Percentiles rank a stretch among this genome's conserved stretches.
Conservation (phyloP, 202 grass and related monocot species). For the Schoenoplectus triqueter region DNA sequence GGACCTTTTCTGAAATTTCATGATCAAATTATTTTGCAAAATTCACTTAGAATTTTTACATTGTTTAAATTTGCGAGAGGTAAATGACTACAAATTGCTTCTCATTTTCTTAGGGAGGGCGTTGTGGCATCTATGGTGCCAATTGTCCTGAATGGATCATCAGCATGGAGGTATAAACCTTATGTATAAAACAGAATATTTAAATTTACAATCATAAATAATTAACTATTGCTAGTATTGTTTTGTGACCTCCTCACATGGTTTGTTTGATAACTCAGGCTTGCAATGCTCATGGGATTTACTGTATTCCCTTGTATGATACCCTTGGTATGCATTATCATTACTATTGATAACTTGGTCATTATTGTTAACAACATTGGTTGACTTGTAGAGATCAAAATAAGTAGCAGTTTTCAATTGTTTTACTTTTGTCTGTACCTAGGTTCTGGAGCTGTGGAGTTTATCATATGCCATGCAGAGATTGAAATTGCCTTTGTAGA, state of each 20-base stretch:
- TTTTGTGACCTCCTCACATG: not conserved
- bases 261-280: slow-evolving; percentile 54
- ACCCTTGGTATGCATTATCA: slow-evolving; percentile 74
- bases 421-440: slow-evolving; percentile 39
- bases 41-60: not conserved
- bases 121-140: slow-evolving; percentile 88
- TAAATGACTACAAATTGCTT: not conserved
- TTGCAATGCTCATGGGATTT: slow-evolving; percentile 93
- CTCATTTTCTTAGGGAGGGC: slow-evolving; percentile 55
- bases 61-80: not conserved
- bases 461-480: slow-evolving; percentile 94
- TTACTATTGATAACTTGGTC: slow-evolving; percentile 42
- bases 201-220: slow-evolving; percentile 11
- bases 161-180: slow-evolving; percentile 73
- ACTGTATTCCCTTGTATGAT: slow-evolving; percentile 92
- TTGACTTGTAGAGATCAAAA: slow-evolving; percentile 2
- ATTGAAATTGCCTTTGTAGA: slow-evolving; percentile 89
- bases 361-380: slow-evolving; percentile 28
- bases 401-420: slow-evolving; percentile 27
- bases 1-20: not conserved
- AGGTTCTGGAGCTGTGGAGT: slow-evolving; percentile 92
- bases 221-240: slow-evolving; percentile 17
- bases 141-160: slow-evolving; percentile 95
- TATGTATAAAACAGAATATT: slow-evolving; percentile 11
- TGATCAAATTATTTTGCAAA: not conserved